A percentile compares a stretch with the other conserved stretches of the same genome.
These are phyloP conservation scores for Coffea canephora DNA, from an alignment of 257 asterid genomes.

Conservation along the genomic window DNA sequence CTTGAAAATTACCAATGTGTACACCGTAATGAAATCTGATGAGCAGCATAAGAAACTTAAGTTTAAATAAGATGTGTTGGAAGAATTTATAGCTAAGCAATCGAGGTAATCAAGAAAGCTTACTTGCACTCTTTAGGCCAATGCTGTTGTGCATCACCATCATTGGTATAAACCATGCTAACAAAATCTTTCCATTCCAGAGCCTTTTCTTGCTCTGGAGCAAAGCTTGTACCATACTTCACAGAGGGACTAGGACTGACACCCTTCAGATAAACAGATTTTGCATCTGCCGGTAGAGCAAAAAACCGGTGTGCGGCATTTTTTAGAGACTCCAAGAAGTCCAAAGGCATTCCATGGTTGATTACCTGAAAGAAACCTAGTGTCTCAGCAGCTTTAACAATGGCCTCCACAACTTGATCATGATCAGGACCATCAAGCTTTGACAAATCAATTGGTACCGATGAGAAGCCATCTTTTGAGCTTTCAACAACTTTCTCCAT, in stretches of 20 bases:
- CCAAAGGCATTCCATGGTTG: constrained; percentile 28
- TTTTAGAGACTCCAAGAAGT: constrained; percentile 20
- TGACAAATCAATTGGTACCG: constrained; percentile 26
- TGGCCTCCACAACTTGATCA: constrained; percentile 23
- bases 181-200: constrained; percentile 37
- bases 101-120: neutral
- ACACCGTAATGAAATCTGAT: no score
- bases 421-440: constrained; percentile 27
- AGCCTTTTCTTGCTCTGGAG: constrained; percentile 29
- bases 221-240: constrained; percentile 35
- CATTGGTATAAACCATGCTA: constrained; percentile 35
- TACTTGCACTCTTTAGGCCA: constrained; percentile 37
- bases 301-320: constrained; percentile 23
- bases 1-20: no score
- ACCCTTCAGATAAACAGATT: constrained; percentile 27
- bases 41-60: no score
- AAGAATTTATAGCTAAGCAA: no score
- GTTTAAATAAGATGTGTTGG: no score
- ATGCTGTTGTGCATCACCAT: constrained; percentile 29
- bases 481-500: constrained; percentile 5
- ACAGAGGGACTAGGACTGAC: constrained; percentile 28
- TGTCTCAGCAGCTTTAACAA: constrained; percentile 30
- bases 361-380: constrained; percentile 34
- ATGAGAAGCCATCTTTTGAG: neutral
- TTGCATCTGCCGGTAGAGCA: constrained; percentile 21